phyloP scores from a whole-genome alignment of 78 protist species.

The Reticulomyxa filosa region DNA sequence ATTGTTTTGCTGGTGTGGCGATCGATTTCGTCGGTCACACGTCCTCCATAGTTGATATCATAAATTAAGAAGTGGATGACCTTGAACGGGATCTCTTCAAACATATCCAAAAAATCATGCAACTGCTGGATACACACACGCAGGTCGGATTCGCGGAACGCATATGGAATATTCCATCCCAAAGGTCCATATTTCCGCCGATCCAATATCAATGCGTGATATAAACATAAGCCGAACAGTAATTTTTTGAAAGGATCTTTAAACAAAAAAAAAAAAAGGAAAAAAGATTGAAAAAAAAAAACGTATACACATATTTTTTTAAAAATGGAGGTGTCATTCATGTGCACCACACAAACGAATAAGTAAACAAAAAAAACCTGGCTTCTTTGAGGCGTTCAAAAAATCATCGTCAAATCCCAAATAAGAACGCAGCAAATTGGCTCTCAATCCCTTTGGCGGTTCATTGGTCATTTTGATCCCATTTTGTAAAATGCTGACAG shows the following conservation, averaged over 20 bases:
- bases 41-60: slow-evolving; percentile 64
- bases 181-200: slow-evolving; percentile 48
- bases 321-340: no score
- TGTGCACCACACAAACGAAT: no score
- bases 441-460: slow-evolving; percentile 51
- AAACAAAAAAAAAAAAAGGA: no score
- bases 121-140: slow-evolving; percentile 27
- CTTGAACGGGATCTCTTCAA: slow-evolving; percentile 17
- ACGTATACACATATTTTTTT: no score
- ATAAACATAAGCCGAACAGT: slow-evolving; percentile 38
- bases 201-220: slow-evolving; percentile 55
- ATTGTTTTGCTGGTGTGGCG: slow-evolving; percentile 36
- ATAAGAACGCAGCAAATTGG: slow-evolving; percentile 21
- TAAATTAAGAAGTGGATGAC: slow-evolving; percentile 25
- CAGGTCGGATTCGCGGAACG: slow-evolving; percentile 48
- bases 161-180: slow-evolving; percentile 71
- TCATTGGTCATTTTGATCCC: slow-evolving; percentile 50
- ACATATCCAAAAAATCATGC: slow-evolving; percentile 7
- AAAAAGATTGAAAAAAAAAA: no score
- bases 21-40: slow-evolving; percentile 78
- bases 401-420: not conserved
- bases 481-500: slow-evolving; percentile 60
- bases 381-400: not conserved
- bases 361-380: no score
- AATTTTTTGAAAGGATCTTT: slow-evolving; percentile 44